Evolutionary conservation across 2,329 filamentous ascomycete species (phyloP).

Genomic region (Fusarium oligoseptatum): DNA sequence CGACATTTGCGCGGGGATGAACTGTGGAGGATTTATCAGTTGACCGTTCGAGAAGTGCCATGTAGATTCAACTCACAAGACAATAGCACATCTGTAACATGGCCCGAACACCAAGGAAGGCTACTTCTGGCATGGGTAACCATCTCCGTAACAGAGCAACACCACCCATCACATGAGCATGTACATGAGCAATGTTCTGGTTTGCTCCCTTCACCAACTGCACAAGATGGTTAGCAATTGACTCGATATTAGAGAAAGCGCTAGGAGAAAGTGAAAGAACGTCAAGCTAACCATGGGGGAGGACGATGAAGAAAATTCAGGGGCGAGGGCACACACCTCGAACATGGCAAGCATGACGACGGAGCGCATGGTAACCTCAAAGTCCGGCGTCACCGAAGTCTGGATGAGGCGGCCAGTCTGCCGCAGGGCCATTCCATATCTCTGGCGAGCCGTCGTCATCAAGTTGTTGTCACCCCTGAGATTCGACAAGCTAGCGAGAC

Average conservation of each 20-base stretch:
- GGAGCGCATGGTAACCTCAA: slow-evolving; percentile 62
- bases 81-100: slow-evolving; percentile 70
- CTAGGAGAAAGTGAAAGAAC: slow-evolving; percentile 13
- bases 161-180: slow-evolving; percentile 71
- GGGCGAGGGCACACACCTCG: slow-evolving; percentile 61
- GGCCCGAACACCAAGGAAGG: slow-evolving; percentile 62
- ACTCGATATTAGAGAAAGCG: not conserved
- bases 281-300: slow-evolving; percentile 27
- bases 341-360: slow-evolving; percentile 72
- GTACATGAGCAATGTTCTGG: slow-evolving; percentile 63
- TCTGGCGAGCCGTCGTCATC: slow-evolving; percentile 61
- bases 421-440: slow-evolving; percentile 67
- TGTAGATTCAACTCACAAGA: slow-evolving; percentile 57
- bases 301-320: slow-evolving; percentile 2
- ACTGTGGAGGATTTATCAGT: slow-evolving; percentile 48
- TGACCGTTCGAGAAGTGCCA: not conserved
- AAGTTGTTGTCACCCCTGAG: slow-evolving; percentile 61
- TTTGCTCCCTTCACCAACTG: slow-evolving; percentile 62
- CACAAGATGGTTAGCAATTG: slow-evolving; percentile 30
- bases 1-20: slow-evolving; percentile 59
- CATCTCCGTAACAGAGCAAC: slow-evolving; percentile 67
- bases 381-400: slow-evolving; percentile 49
- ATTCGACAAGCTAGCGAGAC: slow-evolving; percentile 70
- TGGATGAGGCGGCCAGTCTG: slow-evolving; percentile 59
- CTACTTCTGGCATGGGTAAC: slow-evolving; percentile 54